These are phyloP conservation scores for Castanea crenata DNA, from an alignment of 306 rosid species.

Conservation along the genomic window DNA sequence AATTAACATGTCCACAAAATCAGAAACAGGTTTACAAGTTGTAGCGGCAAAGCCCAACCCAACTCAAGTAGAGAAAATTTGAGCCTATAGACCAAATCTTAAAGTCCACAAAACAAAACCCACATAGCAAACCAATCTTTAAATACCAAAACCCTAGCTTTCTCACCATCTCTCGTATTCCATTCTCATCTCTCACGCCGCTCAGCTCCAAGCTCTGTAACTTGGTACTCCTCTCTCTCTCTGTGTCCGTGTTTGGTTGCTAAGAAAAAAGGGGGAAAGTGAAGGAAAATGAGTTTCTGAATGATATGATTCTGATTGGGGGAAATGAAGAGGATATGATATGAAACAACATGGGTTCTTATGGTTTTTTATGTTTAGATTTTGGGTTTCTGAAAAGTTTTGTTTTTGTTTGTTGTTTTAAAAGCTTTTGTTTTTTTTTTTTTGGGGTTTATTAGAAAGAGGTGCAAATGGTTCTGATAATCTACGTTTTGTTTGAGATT, in stretches of 20 bases:
- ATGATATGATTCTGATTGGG: neutral
- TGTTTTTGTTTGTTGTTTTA: too few relatives aligned
- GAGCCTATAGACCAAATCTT: neutral
- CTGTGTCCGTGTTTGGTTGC: neutral
- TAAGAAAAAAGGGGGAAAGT: neutral
- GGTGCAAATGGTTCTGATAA: too few relatives aligned
- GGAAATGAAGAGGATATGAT: neutral
- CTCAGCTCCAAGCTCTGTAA: neutral
- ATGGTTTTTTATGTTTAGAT: neutral
- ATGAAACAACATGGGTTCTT: neutral
- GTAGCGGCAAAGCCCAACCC: too few relatives aligned
- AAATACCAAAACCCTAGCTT: slow-evolving; percentile 23
- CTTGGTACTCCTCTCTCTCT: neutral
- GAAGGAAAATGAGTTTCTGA: neutral
- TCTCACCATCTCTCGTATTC: neutral
- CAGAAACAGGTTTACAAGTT: too few relatives aligned
- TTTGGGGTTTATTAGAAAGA: too few relatives aligned
- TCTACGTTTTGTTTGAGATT: too few relatives aligned
- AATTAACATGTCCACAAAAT: too few relatives aligned
- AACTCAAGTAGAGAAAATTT: too few relatives aligned
- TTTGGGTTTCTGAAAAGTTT: too few relatives aligned
- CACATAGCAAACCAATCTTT: neutral
- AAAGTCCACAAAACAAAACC: neutral
- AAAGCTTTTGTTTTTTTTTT: too few relatives aligned
- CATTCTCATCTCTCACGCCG: neutral